Evolutionary conservation across 768 basidiomycete species (phyloP), one percentile per base, ranked within the genome.

Genomic region (Suillus variegatus): DNA sequence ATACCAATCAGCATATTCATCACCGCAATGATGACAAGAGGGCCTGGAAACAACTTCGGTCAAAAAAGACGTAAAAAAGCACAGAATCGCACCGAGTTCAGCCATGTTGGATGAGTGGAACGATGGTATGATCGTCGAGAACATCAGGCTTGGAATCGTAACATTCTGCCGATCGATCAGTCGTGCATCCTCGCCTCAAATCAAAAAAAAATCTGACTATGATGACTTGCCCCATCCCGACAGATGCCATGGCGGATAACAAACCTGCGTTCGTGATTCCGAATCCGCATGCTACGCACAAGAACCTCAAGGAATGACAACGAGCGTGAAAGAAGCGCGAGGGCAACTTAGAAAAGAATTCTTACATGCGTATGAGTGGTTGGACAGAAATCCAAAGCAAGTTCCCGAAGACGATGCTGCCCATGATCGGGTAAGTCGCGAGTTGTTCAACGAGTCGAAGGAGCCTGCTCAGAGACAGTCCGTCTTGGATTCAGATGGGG

Each of bases 41-140:
- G 91, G 5, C 88, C 90, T 90, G 55, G 32, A 54, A 20, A 60
- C 25, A 51, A n/a, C 43, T 41, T 51, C 22, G n/a, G 41, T 49
- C 5, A 47, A 55, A 36, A 25, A 38, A 51, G 32, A 25, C 28
- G 47, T 14, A 49, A 54, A 20, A 43, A 7, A 38, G 25, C 18
- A 43, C 18, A 43, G 20, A 63, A n/a, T 63, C 77, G 65, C 67
- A 86, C 88, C 88, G 38, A 91, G 72, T 5, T 83, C 81, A 38
- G 74, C 62, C 18, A 90, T 76, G 69, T 90, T 90, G 43, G 87
- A 81, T 1, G 84, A 68, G 10, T 80, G 83, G 66, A 92, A 89
- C 2, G 88, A 84, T 0, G 89, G 87, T 0, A 92, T 82, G 58
- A 92, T 90, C 67, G 86, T 89, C 8, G 88, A 89, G 74, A 92